Evolutionary conservation across 1,139 yeast species (phyloP).

Genomic region (Yamadazyma spencermartinsiae): DNA sequence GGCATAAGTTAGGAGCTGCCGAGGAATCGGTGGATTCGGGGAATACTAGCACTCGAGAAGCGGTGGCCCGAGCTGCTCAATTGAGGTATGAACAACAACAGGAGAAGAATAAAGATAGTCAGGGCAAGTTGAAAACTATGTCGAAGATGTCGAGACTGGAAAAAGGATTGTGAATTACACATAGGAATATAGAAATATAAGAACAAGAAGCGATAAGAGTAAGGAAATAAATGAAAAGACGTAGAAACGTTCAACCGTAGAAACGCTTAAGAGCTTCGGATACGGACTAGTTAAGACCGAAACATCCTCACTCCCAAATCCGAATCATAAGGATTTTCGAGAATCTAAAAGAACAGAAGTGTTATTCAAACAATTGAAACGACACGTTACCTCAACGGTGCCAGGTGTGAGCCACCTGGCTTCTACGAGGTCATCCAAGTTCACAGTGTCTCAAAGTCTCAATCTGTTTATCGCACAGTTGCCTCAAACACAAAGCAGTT

Average conservation of each 20-base stretch:
- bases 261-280: no score
- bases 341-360: no score
- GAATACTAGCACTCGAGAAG: conserved; percentile 18
- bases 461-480: no score
- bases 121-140: conserved; percentile 31
- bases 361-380: not conserved
- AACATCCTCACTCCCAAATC: no score
- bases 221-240: no score
- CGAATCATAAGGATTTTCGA: no score
- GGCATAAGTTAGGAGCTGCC: conserved; percentile 5
- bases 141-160: conserved; percentile 31
- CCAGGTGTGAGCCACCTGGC: not conserved
- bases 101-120: conserved; percentile 25
- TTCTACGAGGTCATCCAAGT: no score
- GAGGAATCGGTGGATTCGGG: conserved; percentile 4
- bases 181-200: not conserved
- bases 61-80: conserved; percentile 42
- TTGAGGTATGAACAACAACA: conserved; percentile 29
- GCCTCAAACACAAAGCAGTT: no score
- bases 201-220: no score
- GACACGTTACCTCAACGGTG: not conserved
- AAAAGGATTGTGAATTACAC: conserved; percentile 25
- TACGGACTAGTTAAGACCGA: no score
- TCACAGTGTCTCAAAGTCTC: no score
- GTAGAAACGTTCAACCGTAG: not conserved